A percentile compares a stretch with the other conserved stretches of the same genome.
phyloP scores from a whole-genome alignment of 2,329 filamentous ascomycete genomes.

The Cryoendolithus antarcticus region DNA sequence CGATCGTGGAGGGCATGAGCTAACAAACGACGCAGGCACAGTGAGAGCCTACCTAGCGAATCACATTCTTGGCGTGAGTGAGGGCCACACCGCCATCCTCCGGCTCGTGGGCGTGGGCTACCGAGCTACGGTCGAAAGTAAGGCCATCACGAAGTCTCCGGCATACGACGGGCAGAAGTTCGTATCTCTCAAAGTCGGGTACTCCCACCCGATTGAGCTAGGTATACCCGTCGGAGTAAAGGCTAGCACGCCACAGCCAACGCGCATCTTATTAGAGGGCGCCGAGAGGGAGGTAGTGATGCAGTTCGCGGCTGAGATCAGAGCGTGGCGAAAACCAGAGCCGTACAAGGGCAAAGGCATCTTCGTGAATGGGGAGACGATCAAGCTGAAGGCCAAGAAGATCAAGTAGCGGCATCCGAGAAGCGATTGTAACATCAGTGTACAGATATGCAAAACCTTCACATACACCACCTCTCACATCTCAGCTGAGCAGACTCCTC shows the following conservation, averaged over 20 bases:
- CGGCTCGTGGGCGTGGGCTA: constrained; percentile 93
- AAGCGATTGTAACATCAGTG: too few relatives aligned
- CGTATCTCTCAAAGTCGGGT: constrained; percentile 87
- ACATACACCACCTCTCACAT: too few relatives aligned
- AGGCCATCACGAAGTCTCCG: constrained; percentile 51
- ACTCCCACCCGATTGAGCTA: constrained; percentile 89
- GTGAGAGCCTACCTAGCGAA: constrained; percentile 82
- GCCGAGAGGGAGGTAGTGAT: constrained; percentile 76
- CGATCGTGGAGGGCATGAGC: too few relatives aligned
- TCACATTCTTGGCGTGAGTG: constrained; percentile 84
- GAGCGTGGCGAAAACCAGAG: constrained; percentile 80
- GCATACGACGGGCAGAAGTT: constrained; percentile 76
- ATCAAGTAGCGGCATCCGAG: constrained; percentile 29
- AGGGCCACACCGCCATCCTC: constrained; percentile 89
- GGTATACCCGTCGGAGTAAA: constrained; percentile 70
- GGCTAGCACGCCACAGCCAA: constrained; percentile 81
- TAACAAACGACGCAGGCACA: too few relatives aligned
- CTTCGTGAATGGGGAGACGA: constrained; percentile 94
- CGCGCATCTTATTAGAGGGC: constrained; percentile 80
- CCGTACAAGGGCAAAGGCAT: constrained; percentile 99
- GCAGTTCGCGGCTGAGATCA: constrained; percentile 83
- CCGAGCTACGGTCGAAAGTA: constrained; percentile 72
- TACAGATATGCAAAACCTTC: too few relatives aligned
- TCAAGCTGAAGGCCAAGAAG: constrained; percentile 91
- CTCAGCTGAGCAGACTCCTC: too few relatives aligned